These are phyloP conservation scores for Acacia pycnantha DNA, from an alignment of 331 rosid genomes.

Conservation along the genomic window DNA sequence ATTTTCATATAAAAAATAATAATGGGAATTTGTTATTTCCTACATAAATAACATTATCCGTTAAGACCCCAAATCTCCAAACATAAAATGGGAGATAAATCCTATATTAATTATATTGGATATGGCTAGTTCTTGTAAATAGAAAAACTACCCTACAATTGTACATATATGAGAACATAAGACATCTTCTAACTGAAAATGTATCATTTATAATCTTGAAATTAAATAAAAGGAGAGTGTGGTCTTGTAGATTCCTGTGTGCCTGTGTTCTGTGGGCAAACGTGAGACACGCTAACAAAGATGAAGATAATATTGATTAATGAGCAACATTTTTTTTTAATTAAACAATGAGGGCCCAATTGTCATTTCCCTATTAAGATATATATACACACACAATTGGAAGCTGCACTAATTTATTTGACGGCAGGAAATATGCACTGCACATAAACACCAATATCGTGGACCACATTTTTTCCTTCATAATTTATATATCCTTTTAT, in stretches of 20 bases:
- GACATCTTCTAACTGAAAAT: not conserved
- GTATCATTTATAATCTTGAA: not conserved
- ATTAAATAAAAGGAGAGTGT: not conserved
- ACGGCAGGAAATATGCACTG: not conserved
- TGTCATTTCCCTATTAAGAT: slow-evolving; percentile 25
- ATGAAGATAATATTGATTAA: slow-evolving; percentile 29
- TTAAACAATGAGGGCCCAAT: not conserved
- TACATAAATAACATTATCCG: not conserved
- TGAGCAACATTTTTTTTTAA: not conserved
- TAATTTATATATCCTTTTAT: not conserved
- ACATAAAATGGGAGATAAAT: not conserved
- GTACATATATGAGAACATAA: not conserved
- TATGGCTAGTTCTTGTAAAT: not conserved
- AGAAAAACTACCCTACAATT: not conserved
- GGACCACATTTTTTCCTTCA: slow-evolving; percentile 13
- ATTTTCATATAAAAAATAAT: too few species aligned
- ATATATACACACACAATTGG: not conserved
- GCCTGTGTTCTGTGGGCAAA: not conserved
- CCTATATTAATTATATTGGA: not conserved
- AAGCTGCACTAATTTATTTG: not conserved
- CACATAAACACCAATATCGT: not conserved
- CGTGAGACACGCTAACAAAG: not conserved
- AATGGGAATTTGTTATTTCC: too few species aligned
- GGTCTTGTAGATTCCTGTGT: slow-evolving; percentile 29
- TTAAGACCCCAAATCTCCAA: not conserved